Conservation (phyloP, 495 filamentous ascomycete genomes). For the Tuber umbilicatum region DNA sequence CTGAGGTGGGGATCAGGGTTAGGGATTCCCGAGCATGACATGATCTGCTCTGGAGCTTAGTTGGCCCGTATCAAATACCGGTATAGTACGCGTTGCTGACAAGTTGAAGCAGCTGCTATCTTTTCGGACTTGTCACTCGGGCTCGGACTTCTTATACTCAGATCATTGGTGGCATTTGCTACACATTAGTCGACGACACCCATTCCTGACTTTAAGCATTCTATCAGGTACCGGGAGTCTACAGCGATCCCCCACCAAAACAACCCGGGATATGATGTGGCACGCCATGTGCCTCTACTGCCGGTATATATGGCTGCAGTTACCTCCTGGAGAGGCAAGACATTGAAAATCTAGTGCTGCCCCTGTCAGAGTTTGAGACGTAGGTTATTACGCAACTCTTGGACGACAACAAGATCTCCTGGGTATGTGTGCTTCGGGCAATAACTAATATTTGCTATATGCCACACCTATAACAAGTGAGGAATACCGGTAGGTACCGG, state of each 20-base stretch:
- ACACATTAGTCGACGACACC: not conserved
- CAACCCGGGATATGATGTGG: not conserved
- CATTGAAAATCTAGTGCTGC: not conserved
- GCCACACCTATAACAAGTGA: not conserved
- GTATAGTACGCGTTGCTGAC: not conserved
- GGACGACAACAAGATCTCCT: not conserved
- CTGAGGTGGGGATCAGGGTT: not conserved
- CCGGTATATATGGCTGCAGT: not conserved
- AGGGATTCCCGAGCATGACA: not conserved
- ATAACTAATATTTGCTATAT: not conserved
- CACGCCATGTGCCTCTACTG: not conserved
- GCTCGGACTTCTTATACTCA: not conserved
- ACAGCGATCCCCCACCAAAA: not conserved
- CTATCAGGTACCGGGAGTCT: not conserved
- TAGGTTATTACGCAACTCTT: not conserved
- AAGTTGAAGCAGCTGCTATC: not conserved
- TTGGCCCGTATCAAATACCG: not conserved
- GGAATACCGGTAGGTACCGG: too few relatives aligned
- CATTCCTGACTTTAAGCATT: not conserved
- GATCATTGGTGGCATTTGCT: not conserved
- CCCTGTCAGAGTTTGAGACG: not conserved
- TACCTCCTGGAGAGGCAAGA: not conserved
- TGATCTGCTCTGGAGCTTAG: not conserved
- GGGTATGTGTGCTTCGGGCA: not conserved
- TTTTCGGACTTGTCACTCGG: not conserved